Conservation (phyloP, 805 yeast species). For the Myxozyma melibiosi region DNA sequence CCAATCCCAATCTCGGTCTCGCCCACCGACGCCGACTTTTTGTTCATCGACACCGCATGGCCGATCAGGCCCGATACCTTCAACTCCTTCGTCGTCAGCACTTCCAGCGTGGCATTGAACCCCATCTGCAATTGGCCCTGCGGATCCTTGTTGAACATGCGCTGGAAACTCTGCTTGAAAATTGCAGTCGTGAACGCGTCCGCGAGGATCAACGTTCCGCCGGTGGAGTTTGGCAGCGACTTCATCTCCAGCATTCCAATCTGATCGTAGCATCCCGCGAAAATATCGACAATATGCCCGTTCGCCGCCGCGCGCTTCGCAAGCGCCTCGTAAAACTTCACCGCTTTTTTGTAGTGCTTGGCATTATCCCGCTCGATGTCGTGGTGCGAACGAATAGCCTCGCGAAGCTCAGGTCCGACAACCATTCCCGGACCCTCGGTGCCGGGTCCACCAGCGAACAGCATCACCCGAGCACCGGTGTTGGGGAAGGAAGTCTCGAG, state of each 20-base stretch:
- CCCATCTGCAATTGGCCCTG: slow-evolving; percentile 88
- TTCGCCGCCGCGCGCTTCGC: slow-evolving; percentile 70
- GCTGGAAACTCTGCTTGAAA: slow-evolving; percentile 87
- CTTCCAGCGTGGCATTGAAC: slow-evolving; percentile 84
- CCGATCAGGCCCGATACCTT: slow-evolving; percentile 94
- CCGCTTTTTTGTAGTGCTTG: slow-evolving; percentile 83
- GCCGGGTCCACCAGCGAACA: slow-evolving; percentile 94
- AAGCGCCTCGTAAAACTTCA: slow-evolving; percentile 73
- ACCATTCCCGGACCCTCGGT: slow-evolving; percentile 94
- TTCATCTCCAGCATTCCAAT: slow-evolving; percentile 95
- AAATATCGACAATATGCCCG: slow-evolving; percentile 84
- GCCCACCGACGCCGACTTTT: slow-evolving; percentile 74
- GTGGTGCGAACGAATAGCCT: slow-evolving; percentile 95
- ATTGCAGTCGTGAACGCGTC: slow-evolving; percentile 95
- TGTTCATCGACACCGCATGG: slow-evolving; percentile 72
- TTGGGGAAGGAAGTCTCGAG: slow-evolving; percentile 82
- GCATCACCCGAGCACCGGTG: slow-evolving; percentile 83
- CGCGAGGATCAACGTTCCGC: slow-evolving; percentile 83
- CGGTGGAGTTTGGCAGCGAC: slow-evolving; percentile 77
- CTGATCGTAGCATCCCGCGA: slow-evolving; percentile 96
- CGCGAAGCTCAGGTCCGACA: slow-evolving; percentile 87
- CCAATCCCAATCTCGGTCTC: slow-evolving; percentile 95
- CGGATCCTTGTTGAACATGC: slow-evolving; percentile 83
- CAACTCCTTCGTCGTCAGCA: slow-evolving; percentile 82
- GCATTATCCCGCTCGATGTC: slow-evolving; percentile 92